Evolutionary conservation across 495 filamentous ascomycete genomes (phyloP).

Genomic region (Entonaema liquescens): DNA sequence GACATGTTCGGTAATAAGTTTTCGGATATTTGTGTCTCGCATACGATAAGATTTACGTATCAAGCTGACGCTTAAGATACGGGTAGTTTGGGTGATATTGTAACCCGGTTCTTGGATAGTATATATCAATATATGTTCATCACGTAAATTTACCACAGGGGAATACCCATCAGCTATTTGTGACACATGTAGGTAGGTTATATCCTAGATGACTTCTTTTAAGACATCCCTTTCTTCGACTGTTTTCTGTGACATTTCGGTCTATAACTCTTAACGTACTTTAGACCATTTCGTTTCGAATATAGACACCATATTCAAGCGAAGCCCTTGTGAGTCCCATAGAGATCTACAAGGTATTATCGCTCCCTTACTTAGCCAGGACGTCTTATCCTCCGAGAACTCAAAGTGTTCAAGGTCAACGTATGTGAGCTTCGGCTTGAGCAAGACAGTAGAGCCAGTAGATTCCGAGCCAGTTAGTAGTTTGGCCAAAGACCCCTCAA

Average conservation of each 20-base stretch:
- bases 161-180: not conserved
- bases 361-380: conserved; percentile 20
- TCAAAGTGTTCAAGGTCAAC: conserved; percentile 1
- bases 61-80: not conserved
- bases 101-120: not conserved
- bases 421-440: conserved; percentile 39
- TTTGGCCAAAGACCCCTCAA: conserved; percentile 2
- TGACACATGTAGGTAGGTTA: not conserved
- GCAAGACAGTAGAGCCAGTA: not conserved
- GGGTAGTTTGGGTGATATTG: not conserved
- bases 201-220: not conserved
- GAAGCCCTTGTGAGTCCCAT: conserved; percentile 42
- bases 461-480: not conserved
- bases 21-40: not conserved
- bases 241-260: not conserved
- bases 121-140: not conserved
- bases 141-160: not conserved
- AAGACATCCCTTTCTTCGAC: not conserved
- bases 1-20: not conserved
- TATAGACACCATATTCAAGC: conserved; percentile 36
- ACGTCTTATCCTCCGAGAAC: conserved; percentile 2
- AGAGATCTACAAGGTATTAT: conserved; percentile 43
- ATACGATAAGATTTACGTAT: not conserved
- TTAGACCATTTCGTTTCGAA: conserved; percentile 38
- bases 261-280: not conserved